Evolutionary conservation across 352 stramenopile species (phyloP), one percentile per base, ranked within the genome.

Genomic region (Pythium insidiosum): DNA sequence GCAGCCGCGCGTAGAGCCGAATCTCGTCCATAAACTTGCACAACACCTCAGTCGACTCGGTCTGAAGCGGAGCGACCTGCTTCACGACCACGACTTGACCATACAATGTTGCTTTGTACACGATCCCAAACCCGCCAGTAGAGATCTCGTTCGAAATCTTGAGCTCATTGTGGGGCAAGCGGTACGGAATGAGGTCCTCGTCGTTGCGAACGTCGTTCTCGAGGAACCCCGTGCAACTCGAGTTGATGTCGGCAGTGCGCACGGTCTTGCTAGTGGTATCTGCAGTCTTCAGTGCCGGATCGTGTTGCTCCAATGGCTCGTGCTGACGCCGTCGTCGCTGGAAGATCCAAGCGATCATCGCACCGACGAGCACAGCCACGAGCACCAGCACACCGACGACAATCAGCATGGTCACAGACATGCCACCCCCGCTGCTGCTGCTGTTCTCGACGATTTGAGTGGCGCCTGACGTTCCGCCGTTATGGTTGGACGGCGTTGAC

Each of bases 191-290:
- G 13, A 89, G 56, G 13, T 70, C 41, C 20, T 82, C 67, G 38
- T 89, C 72, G 15, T 63, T 84, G 9, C 77, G 70, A 11, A 90
- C 70, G 39, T 90, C 77, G 43, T 85, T n/a, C n/a, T n/a, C n/a
- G n/a, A n/a, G n/a, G n/a, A 22, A 66, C 66, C 1, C 43, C 60
- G 12, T 70, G 20, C 22, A 52, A 50, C 16, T 48, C 28, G 36
- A 61, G 42, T 4, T 56, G 18, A 26, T 38, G 6, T 36, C 23
- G 16, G 43, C 26, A 3, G 36, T 43, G 20, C 20, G 21, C 7
- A n/a, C 22, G 1, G 38, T 39, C 11, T 38, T 29, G 9, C 13
- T 38, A 23, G 34, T 33, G 20, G 34, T 22, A n/a, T 35, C 15
- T 38, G 28, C 46, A 13, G 22, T 38, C 28, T 15, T 13, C 10